These are phyloP conservation scores for Fraxinus cuspidata DNA, from an alignment of 257 asterid species.

Conservation along the genomic window DNA sequence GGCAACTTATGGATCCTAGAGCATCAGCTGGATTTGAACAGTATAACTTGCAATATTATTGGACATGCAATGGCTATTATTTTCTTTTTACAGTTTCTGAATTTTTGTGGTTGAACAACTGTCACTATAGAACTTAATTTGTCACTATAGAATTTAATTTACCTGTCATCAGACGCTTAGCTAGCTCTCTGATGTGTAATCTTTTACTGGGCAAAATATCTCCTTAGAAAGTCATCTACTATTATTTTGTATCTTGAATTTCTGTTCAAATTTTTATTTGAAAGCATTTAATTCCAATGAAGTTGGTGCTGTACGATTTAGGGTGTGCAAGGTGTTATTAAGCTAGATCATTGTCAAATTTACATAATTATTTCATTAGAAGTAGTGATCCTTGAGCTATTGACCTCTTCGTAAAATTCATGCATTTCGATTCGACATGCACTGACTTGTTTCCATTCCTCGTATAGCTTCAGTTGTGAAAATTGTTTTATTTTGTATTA, in stretches of 20 bases:
- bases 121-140: background rate
- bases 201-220: background rate
- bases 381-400: background rate
- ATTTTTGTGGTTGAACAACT: background rate
- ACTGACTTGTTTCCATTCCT: background rate
- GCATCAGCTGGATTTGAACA: background rate
- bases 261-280: background rate
- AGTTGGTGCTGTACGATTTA: background rate
- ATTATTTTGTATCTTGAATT: background rate
- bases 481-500: background rate
- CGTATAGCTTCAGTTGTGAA: background rate
- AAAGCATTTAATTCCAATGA: background rate
- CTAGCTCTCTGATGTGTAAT: background rate
- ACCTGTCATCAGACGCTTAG: background rate
- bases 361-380: background rate
- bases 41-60: background rate
- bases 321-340: background rate
- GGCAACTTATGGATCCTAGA: too few species aligned
- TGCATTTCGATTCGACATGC: background rate
- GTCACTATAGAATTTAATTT: background rate
- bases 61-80: background rate
- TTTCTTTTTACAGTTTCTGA: too few species aligned
- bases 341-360: background rate
- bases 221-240: background rate
- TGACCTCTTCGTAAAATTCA: background rate